phyloP scores from a whole-genome alignment of 345 rosid species.

The Brassica rapa region DNA sequence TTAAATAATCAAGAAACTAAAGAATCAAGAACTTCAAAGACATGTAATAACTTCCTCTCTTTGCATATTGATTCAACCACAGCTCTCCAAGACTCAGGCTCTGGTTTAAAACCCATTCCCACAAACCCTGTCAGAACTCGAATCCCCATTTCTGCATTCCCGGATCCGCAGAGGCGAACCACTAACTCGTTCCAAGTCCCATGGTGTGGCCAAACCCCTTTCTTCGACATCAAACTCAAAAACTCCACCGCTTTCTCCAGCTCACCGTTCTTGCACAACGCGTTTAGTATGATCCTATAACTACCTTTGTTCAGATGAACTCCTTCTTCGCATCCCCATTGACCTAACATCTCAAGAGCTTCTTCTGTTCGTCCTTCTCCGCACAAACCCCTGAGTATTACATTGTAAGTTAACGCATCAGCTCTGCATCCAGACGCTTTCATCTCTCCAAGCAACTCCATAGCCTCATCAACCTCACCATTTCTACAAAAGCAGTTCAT shows the following conservation, averaged over 20 bases:
- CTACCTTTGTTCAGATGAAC: constrained; percentile 71
- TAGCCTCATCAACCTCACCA: constrained; percentile 55
- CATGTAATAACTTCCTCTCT: constrained; percentile 66
- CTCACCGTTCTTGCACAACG: constrained; percentile 59
- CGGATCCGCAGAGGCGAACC: constrained; percentile 55
- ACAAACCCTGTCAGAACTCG: constrained; percentile 47
- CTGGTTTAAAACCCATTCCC: constrained; percentile 66
- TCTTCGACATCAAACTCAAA: constrained; percentile 61
- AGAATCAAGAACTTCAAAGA: constrained; percentile 62
- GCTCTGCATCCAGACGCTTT: constrained; percentile 60
- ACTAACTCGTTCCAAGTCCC: constrained; percentile 83
- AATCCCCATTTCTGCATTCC: constrained; percentile 56
- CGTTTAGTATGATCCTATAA: constrained; percentile 77
- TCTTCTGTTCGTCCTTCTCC: constrained; percentile 61
- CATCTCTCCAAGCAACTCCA: constrained; percentile 73
- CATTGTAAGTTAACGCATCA: constrained; percentile 74
- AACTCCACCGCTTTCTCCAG: constrained; percentile 58
- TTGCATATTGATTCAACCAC: constrained; percentile 60
- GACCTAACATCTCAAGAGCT: constrained; percentile 63
- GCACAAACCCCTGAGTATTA: constrained; percentile 71
- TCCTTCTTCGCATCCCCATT: constrained; percentile 57
- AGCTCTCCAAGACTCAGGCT: constrained; percentile 57
- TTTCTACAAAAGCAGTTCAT: constrained; percentile 67
- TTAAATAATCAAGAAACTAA: constrained; percentile 33
- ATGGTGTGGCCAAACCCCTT: constrained; percentile 68